Percentiles rank a stretch among this genome's conserved stretches.
These are phyloP conservation scores for Spizellomyces sp. DNA, from an alignment of 192 early-diverging fungal genomes.

Conservation along the genomic window DNA sequence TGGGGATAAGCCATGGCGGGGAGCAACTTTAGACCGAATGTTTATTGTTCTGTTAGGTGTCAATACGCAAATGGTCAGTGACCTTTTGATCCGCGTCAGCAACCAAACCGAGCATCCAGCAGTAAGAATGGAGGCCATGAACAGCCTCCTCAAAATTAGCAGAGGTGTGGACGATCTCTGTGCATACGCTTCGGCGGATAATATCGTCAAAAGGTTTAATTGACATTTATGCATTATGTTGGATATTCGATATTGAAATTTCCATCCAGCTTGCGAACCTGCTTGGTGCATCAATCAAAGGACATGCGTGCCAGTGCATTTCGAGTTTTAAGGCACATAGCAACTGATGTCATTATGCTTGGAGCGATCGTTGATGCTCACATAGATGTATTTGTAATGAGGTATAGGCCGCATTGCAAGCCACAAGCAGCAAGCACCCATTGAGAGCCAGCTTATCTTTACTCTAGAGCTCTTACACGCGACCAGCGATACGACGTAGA, in stretches of 20 bases:
- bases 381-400: slow-evolving; percentile 74
- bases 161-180: background rate
- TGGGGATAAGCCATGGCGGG: too few species aligned
- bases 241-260: background rate
- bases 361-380: slow-evolving; percentile 51
- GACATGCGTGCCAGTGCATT: slow-evolving; percentile 68
- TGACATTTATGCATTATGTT: background rate
- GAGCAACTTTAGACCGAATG: too few species aligned
- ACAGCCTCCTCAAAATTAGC: slow-evolving; percentile 3
- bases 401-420: slow-evolving; percentile 44
- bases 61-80: background rate
- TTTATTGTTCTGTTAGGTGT: background rate
- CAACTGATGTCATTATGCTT: slow-evolving; percentile 44
- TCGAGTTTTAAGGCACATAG: slow-evolving; percentile 63
- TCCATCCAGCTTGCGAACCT: slow-evolving; percentile 38
- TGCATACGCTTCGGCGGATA: background rate
- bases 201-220: slow-evolving; percentile 9
- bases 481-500: slow-evolving; percentile 72
- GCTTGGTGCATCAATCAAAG: slow-evolving; percentile 45
- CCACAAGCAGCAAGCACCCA: background rate
- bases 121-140: slow-evolving; percentile 15
- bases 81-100: background rate
- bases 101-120: background rate
- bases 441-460: background rate
- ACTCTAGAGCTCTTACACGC: slow-evolving; percentile 38